Base-by-base conservation (phyloP, 108 stramenopile species). In the Nitzschia sp. region DNA sequence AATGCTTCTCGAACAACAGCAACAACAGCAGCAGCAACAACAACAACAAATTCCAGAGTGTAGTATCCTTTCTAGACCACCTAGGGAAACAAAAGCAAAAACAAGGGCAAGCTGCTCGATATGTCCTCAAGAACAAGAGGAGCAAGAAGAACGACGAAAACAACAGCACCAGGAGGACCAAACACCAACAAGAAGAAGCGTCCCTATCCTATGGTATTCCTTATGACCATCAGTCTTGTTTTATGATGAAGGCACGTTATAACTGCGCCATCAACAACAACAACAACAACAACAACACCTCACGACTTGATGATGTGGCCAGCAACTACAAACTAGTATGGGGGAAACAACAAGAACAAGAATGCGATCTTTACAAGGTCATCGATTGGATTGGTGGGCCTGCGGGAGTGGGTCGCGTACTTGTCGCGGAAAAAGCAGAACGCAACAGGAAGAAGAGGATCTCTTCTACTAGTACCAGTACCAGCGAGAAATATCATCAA, bases 231-330 rank as follows among this genome's bases (percentile, higher is more conserved):
- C 35, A 22, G 16, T 44, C 73, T 5, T 74, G 73, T 38, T 67
- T 67, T 32, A 36, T 66, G 19, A 66, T 74, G 66, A 74, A 74
- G 45, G 66, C 73, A 11, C 53, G 66, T 16, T 74, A 74, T 48
- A 74, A 74, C 67, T 74, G 73, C 48, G 65, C 66, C 56, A 13
- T 6, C 38, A 13, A 41, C 38, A 41, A 41, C 9, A 13, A 41
- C 38, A 41, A 41, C 38, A 41, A 13, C 38, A 41, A 41, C 38
- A 41, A 41, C 38, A 6, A 41, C 38, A 13, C n/a, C n/a, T n/a
- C n/a, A n/a, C n/a, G 4, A 30, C 55, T 28, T 17, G 6, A 30
- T 57, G 28, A 26, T 6, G 30, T 30, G 58, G 35, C 58, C 35
- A 32, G 38, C 22, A 27, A 60, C 33, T 38, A 38, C 22, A 13